phyloP scores from a whole-genome alignment of 2,329 filamentous ascomycete species.

The Aquanectria penicillioides region DNA sequence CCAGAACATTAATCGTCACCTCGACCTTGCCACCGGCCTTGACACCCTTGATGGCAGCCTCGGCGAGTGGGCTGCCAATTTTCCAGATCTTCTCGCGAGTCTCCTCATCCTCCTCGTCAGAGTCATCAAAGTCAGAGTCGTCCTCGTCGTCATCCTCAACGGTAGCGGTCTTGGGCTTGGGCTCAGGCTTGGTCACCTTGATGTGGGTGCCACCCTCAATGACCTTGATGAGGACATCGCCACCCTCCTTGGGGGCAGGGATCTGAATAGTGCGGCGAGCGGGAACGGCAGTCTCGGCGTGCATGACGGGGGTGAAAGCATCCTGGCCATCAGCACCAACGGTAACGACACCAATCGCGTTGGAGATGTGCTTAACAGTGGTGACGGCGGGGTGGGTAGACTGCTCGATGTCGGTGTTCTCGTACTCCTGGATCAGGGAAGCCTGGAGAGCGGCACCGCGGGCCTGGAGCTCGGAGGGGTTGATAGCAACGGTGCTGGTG shows the following conservation, averaged over 20 bases:
- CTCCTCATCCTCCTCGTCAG: slow-evolving; percentile 83
- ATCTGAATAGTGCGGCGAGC: slow-evolving; percentile 87
- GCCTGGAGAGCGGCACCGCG: slow-evolving; percentile 96
- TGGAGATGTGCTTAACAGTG: slow-evolving; percentile 87
- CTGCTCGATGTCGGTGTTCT: slow-evolving; percentile 92
- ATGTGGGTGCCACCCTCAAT: slow-evolving; percentile 91
- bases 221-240: slow-evolving; percentile 88
- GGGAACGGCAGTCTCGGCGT: slow-evolving; percentile 88
- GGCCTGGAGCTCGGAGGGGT: slow-evolving; percentile 90
- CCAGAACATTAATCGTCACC: slow-evolving; percentile 87
- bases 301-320: slow-evolving; percentile 82
- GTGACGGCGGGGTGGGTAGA: slow-evolving; percentile 96
- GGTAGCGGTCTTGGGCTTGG: slow-evolving; percentile 78
- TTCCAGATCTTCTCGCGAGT: slow-evolving; percentile 93
- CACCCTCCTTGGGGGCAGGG: slow-evolving; percentile 78
- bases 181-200: slow-evolving; percentile 89
- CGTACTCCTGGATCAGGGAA: slow-evolving; percentile 93
- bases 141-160: slow-evolving; percentile 75
- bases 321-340: slow-evolving; percentile 68
- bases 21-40: slow-evolving; percentile 94
- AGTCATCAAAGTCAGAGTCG: slow-evolving; percentile 66
- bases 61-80: slow-evolving; percentile 82
- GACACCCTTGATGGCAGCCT: slow-evolving; percentile 83
- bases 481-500: slow-evolving; percentile 80
- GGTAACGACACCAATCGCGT: slow-evolving; percentile 87